These are phyloP conservation scores for Stentor roeselii DNA, from an alignment of 73 alveolate genomes.

Conservation along the genomic window DNA sequence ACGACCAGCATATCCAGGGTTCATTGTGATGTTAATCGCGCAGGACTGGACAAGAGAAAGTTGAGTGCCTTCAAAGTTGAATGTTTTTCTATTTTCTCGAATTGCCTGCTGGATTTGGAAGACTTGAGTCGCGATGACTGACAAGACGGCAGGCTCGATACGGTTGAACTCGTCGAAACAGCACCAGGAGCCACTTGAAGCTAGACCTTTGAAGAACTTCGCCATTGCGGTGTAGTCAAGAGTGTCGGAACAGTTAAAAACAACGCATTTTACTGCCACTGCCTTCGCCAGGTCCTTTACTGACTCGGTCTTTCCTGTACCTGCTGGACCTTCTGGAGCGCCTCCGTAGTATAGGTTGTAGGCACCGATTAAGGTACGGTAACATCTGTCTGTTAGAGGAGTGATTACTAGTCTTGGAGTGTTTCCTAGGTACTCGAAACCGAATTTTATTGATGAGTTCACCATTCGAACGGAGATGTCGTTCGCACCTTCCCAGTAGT, in stretches of 20 bases:
- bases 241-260: conserved; percentile 95
- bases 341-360: conserved; percentile 91
- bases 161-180: conserved; percentile 98
- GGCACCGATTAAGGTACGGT: conserved; percentile 95
- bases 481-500: conserved; percentile 66
- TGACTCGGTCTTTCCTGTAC: conserved; percentile 98
- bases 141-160: conserved; percentile 87
- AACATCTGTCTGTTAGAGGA: conserved; percentile 96
- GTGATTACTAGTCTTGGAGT: conserved; percentile 93
- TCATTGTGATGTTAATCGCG: conserved; percentile 96
- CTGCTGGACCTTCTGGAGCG: conserved; percentile 99
- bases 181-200: conserved; percentile 95
- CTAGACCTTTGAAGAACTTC: conserved; percentile 93
- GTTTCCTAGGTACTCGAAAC: conserved; percentile 95
- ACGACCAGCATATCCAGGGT: conserved; percentile 98
- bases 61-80: conserved; percentile 69
- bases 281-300: conserved; percentile 95
- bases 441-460: conserved; percentile 80
- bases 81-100: conserved; percentile 40
- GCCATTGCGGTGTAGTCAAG: conserved; percentile 88
- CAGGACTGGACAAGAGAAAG: conserved; percentile 71
- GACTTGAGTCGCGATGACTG: conserved; percentile 72
- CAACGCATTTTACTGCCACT: conserved; percentile 91
- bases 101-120: conserved; percentile 67
- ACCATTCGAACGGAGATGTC: conserved; percentile 39